phyloP scores from a whole-genome alignment of 1,139 yeast species.

The Yamadazyma oceani region DNA sequence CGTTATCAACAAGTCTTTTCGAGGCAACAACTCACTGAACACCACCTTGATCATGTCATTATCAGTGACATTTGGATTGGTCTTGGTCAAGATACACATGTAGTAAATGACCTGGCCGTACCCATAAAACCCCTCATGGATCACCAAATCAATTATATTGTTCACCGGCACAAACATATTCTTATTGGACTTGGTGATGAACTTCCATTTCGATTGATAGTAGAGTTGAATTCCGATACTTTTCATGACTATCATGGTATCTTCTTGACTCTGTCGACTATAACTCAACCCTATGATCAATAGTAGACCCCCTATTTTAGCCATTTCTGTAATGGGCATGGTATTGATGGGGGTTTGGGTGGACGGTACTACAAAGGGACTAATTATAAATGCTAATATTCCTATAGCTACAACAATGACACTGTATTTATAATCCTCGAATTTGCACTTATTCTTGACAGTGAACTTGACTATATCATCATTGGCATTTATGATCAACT shows the following conservation, averaged over 20 bases:
- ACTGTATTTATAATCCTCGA: slow-evolving; percentile 4
- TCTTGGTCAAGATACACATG: slow-evolving; percentile 54
- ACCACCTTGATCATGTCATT: slow-evolving; percentile 46
- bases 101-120: slow-evolving; percentile 62
- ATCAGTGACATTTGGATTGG: slow-evolving; percentile 19
- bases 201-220: slow-evolving; percentile 30
- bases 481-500: slow-evolving; percentile 11
- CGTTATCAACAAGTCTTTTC: slow-evolving; percentile 40
- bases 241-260: slow-evolving; percentile 35
- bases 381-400: not conserved
- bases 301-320: not conserved
- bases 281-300: slow-evolving; percentile 12
- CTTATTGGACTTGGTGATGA: slow-evolving; percentile 20
- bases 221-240: slow-evolving; percentile 39
- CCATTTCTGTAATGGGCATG: not conserved
- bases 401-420: not conserved
- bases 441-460: slow-evolving; percentile 14
- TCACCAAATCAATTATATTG: slow-evolving; percentile 56
- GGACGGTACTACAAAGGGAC: not conserved
- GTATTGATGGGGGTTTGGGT: not conserved
- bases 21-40: slow-evolving; percentile 48
- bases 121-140: slow-evolving; percentile 68
- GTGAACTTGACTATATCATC: slow-evolving; percentile 15
- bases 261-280: slow-evolving; percentile 29
- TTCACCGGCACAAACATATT: slow-evolving; percentile 51